Percentiles rank a stretch among this genome's conserved stretches.
phyloP scores from a whole-genome alignment of 768 basidiomycete species.

The Rhodotorula kratochvilovae region DNA sequence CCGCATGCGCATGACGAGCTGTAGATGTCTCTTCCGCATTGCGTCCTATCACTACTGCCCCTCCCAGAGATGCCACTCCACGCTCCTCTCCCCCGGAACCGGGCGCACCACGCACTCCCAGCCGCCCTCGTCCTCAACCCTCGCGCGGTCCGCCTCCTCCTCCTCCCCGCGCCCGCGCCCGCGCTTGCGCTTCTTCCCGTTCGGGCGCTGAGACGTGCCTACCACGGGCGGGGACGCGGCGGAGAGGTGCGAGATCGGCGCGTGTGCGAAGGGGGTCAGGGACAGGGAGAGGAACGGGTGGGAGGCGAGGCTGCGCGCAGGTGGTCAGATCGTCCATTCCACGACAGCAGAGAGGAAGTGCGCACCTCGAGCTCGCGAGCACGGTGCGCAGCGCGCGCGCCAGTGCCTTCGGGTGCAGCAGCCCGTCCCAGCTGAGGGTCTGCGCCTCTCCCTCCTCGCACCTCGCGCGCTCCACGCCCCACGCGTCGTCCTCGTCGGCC shows the following conservation, averaged over 20 bases:
- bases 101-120: constrained; percentile 22
- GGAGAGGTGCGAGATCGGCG: constrained; percentile 33
- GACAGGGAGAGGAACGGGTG: constrained; percentile 19
- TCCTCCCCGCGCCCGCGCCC: constrained; percentile 35
- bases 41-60: background rate
- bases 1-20: background rate
- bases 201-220: constrained; percentile 19
- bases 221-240: constrained; percentile 7
- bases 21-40: background rate
- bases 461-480: background rate
- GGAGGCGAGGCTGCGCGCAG: background rate
- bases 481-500: constrained; percentile 6
- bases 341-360: background rate
- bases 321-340: no score
- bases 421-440: constrained; percentile 2
- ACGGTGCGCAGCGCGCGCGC: background rate
- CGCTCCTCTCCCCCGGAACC: background rate
- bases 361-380: background rate
- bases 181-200: constrained; percentile 36
- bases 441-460: constrained; percentile 5
- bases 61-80: constrained; percentile 25
- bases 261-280: constrained; percentile 17
- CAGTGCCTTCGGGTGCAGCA: constrained; percentile 20
- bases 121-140: constrained; percentile 11
- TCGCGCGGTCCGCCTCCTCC: constrained; percentile 23